Evolutionary conservation across 106 monocot genomes (phyloP), one percentile per base, ranked within the genome.

Genomic region (Apostasia shenzhenica): DNA sequence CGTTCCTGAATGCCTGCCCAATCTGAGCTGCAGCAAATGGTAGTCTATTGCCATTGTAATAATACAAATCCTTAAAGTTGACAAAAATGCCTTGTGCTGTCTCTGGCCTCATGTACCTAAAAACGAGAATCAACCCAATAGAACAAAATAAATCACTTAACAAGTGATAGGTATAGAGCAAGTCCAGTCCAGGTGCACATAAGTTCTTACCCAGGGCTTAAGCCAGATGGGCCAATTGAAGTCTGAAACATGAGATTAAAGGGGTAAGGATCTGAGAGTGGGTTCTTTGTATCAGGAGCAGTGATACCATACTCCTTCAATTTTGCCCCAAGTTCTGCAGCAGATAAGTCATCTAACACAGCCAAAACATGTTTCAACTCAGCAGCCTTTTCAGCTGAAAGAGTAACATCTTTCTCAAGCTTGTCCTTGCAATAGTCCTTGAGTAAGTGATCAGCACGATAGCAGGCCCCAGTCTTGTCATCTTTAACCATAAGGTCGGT

Each of bases 161-260:
- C 26, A 26, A 26, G 26, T 26, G 26, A 26, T 26, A 0, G 26
- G 26, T 26, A 26, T 26, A 26, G 26, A 26, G 26, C 26, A 26
- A 26, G 26, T 26, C 26, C 26, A 26, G 26, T 26, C 26, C 26
- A 26, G 26, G 26, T 26, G 26, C 26, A 26, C 26, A 26, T 26
- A 26, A 26, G 26, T 26, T 42, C 89, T 85, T 71, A 92, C 95
- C 92, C 92, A 14, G 80, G 62, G 52, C 67, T 78, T 69, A 87
- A 71, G 6, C 95, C 92, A 11, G 92, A 80, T 44, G 92, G 91
- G 8, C 95, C 95, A 69, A 92, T 92, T 3, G 95, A 92, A 45
- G 92, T 97, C 73, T 92, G 92, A 56, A 97, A 97, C 95, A 97
- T 97, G 54, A 97, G 95, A 77, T 97, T 97, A 69, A 97, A 97